Conservation (phyloP, 2,329 filamentous ascomycete genomes). For the Venturia nashicola region DNA sequence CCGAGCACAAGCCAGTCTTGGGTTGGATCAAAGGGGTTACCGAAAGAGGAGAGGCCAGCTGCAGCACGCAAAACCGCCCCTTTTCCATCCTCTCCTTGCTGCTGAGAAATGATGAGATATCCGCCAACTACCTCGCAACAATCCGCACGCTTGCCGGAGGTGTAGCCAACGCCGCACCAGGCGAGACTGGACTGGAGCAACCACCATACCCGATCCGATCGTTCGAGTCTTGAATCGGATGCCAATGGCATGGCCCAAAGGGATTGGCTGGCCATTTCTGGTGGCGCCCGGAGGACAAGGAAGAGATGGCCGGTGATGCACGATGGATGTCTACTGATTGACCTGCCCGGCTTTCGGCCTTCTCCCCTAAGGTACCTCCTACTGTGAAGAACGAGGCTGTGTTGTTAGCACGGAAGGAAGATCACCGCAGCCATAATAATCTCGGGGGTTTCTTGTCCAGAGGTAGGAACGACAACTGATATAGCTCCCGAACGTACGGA, state of each 20-base stretch:
- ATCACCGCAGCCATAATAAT: no score
- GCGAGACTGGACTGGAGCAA: background rate
- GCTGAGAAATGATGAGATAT: background rate
- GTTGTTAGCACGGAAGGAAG: no score
- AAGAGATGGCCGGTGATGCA: background rate
- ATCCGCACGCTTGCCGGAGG: background rate
- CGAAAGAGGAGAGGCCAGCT: background rate
- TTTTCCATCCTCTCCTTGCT: background rate
- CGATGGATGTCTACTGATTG: background rate
- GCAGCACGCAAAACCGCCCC: background rate
- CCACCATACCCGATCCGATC: background rate
- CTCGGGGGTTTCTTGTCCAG: background rate
- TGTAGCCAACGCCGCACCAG: background rate
- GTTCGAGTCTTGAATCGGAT: background rate
- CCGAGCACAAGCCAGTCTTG: background rate
- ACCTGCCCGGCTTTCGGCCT: background rate
- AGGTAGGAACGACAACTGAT: background rate
- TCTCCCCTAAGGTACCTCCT: no score
- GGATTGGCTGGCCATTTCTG: background rate
- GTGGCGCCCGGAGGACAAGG: background rate
- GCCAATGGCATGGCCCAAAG: background rate
- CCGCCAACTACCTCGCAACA: background rate
- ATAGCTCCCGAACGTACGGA: no score
- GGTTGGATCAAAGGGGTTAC: background rate
- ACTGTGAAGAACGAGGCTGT: no score